Conservation (phyloP, 352 stramenopile genomes). For the Globisporangium nunn region DNA sequence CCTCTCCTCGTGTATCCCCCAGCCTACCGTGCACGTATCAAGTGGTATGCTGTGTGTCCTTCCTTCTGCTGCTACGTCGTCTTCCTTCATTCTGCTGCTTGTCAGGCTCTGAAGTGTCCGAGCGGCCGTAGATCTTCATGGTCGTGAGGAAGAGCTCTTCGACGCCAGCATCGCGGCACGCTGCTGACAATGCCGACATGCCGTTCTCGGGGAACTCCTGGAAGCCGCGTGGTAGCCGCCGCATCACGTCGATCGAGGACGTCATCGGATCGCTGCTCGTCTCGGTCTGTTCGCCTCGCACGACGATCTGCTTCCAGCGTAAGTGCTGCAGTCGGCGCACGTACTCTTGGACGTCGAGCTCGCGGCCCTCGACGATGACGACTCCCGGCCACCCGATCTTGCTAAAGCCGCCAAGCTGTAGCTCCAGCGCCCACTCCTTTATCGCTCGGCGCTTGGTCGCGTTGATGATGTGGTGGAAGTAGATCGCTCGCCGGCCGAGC, state of each 20-base stretch:
- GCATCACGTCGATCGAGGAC: constrained; percentile 18
- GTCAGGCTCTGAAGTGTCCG: neutral
- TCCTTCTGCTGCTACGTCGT: neutral
- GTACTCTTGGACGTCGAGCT: constrained; percentile 54
- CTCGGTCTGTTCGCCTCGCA: constrained; percentile 68
- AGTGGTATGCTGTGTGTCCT: neutral
- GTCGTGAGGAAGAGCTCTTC: constrained; percentile 69
- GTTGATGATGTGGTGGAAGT: constrained; percentile 83
- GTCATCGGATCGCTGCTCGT: neutral
- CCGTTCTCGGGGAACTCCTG: constrained; percentile 53
- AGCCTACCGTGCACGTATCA: neutral
- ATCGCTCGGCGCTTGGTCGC: constrained; percentile 62
- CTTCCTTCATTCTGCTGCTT: neutral
- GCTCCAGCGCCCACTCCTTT: constrained; percentile 62
- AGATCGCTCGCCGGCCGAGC: constrained; percentile 68
- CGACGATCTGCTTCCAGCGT: constrained; percentile 75
- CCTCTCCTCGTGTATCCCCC: neutral
- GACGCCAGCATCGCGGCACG: constrained; percentile 40
- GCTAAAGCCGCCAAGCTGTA: constrained; percentile 57
- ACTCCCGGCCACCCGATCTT: constrained; percentile 83
- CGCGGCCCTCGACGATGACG: constrained; percentile 61
- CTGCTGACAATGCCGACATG: constrained; percentile 54
- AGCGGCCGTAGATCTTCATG: constrained; percentile 65
- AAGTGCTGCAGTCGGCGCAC: constrained; percentile 66
- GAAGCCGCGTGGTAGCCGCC: constrained; percentile 36